Evolutionary conservation across 768 basidiomycete species (phyloP), one percentile per base, ranked within the genome.

Genomic region (Lactarius psammicola): DNA sequence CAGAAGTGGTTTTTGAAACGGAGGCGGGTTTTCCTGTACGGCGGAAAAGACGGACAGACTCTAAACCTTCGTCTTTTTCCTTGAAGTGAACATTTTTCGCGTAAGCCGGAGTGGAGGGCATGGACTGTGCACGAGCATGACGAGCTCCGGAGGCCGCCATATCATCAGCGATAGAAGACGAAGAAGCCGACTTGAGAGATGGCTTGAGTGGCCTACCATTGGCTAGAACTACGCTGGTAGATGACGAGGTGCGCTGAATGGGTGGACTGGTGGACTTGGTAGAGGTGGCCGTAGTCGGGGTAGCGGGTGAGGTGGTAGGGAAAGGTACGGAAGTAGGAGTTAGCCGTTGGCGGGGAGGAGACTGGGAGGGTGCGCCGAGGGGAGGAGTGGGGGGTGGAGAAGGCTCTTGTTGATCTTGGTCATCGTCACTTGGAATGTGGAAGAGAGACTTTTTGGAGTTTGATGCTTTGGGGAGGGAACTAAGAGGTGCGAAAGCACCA

Each of bases 81-180:
- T 85, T 81, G 71, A 98, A 98, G 74, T 95, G 95, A 0, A 98
- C 95, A 59, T 86, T 89, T 79, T 96, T 96, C 1, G 84, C 85
- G 33, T 66, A 69, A 2, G 36, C 60, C 0, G 84, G 89, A 0
- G 88, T 86, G 1, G 84, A 75, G 0, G 94, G 91, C 34, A 84
- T 85, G 9, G 87, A 88, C 73, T 75, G 80, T 31, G 80, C 76
- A 69, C 76, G 79, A 77, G 59, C 70, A 69, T 71, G 76, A 74
- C 64, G 68, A 58, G 69, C 69, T 51, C 62, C 62, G 64, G 69
- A 68, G 28, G 68, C 74, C 74, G 59, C 71, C 70, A 62, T 76
- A 74, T 71, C 68, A 59, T 77, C 78, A 51, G 78, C 75, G 59
- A 85, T 82, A 51, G 82, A 81, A 2, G 81, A 74, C 13, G 84